Percentiles rank a stretch among this genome's conserved stretches.
Evolutionary conservation across 208 protist genomes (phyloP).

Genomic region (Crithidia mellificae): DNA sequence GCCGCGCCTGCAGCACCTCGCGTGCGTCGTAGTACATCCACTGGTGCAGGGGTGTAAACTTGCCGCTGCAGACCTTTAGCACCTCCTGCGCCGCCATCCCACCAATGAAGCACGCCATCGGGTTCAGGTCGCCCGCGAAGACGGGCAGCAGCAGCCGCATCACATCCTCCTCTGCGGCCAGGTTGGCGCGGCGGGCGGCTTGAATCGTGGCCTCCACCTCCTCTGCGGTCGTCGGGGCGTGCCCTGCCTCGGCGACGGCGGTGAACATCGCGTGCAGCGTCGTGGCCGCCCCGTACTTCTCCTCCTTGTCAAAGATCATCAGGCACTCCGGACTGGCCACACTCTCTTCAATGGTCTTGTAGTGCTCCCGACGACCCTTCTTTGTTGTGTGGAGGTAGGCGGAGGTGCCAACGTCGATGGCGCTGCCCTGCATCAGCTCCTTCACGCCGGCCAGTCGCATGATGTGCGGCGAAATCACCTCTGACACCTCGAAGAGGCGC

Average conservation of each 20-base stretch:
- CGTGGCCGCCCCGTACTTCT: conserved; percentile 63
- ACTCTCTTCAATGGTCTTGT: conserved; percentile 59
- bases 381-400: conserved; percentile 94
- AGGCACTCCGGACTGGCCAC: conserved; percentile 58
- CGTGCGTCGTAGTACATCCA: conserved; percentile 97
- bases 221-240: conserved; percentile 24
- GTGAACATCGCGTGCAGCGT: conserved; percentile 83
- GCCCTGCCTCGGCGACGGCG: conserved; percentile 49
- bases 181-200: conserved; percentile 31
- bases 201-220: conserved; percentile 45
- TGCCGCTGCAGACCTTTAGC: conserved; percentile 94
- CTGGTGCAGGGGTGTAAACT: conserved; percentile 96
- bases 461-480: conserved; percentile 74
- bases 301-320: conserved; percentile 83
- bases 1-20: conserved; percentile 80
- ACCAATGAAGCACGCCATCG: conserved; percentile 94
- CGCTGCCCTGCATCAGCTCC: conserved; percentile 9
- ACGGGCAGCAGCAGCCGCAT: conserved; percentile 52
- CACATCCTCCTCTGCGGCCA: conserved; percentile 35
- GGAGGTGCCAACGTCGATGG: conserved; percentile 52
- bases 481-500: conserved; percentile 67
- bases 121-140: conserved; percentile 82
- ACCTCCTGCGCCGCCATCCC: conserved; percentile 96
- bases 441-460: conserved; percentile 57
- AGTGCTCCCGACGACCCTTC: conserved; percentile 52